These are phyloP conservation scores for Toxoplasma gondii DNA, from an alignment of 169 alveolate species.

Conservation along the genomic window DNA sequence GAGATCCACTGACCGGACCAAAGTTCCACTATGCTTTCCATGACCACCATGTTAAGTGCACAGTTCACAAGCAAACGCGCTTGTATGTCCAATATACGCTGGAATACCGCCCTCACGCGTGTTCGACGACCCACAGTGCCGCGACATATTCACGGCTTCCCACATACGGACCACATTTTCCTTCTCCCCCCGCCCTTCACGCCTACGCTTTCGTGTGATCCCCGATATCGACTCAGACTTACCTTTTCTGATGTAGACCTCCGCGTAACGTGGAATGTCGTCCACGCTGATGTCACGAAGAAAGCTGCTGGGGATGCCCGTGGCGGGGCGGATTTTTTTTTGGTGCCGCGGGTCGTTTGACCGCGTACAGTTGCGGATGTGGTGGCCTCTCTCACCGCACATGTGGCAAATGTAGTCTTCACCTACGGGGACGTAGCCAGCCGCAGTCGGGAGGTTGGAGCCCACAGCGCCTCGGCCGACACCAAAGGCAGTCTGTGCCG, in stretches of 20 bases:
- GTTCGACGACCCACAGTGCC: no score
- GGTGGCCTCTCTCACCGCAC: conserved; percentile 65
- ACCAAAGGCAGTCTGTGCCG: not conserved
- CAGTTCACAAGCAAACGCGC: no score
- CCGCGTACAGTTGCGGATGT: conserved; percentile 51
- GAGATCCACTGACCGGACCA: no score
- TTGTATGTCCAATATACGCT: no score
- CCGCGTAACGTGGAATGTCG: conserved; percentile 54
- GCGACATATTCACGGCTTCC: no score
- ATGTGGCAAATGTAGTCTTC: conserved; percentile 59
- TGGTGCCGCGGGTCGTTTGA: conserved; percentile 61
- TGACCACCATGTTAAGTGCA: no score
- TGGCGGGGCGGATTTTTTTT: conserved; percentile 60
- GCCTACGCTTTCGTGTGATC: no score
- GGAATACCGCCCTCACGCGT: no score
- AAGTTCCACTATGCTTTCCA: no score
- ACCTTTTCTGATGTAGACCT: conserved; percentile 61
- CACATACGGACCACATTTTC: no score
- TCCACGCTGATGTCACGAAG: conserved; percentile 42
- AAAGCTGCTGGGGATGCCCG: conserved; percentile 62
- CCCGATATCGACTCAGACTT: no score
- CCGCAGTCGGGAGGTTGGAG: not conserved
- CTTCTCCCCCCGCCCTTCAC: no score
- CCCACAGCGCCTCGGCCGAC: not conserved
- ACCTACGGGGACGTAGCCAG: conserved; percentile 33